Evolutionary conservation across 495 filamentous ascomycete species (phyloP), one percentile per base, ranked within the genome.

Genomic region (Melanomma pulvis-pyrius): DNA sequence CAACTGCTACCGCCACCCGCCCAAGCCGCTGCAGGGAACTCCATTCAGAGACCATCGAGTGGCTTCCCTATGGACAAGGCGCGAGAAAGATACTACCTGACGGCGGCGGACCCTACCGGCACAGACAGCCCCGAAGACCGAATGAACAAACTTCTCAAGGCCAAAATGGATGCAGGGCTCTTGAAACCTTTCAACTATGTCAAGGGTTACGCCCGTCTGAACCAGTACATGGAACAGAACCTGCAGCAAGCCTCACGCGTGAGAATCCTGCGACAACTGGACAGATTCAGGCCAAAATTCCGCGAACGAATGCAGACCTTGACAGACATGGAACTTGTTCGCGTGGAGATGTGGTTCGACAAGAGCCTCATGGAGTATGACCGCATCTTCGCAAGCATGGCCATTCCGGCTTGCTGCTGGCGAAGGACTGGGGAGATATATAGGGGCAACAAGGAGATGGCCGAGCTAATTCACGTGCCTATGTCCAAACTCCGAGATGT

Each of bases 321-420:
- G 69, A 96, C 90, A 15, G 93, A 97, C 78, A 88, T 96, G 72
- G 90, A 98, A 74, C 84, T 99, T 12, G 89, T 97, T 7, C 83
- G 92, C 50, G 93, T 96, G 54, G 94, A 99, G 75, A 96, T 97
- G 90, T 97, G 94, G 93, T 97, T 99, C 71, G 94, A 99, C 74
- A 85, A 87, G 57, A 92, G 87, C 50, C 79, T 99, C 63, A 91
- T 98, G 87, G 94, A 97, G 73, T 97, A 97, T 70, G 94, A 99
- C 74, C 90, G 94, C 41, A 92, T 99, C 11, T 99, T 99, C 78
- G 96, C 94, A 13, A 96, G 92, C 76, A 98, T 99, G 94, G 93
- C 94, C 24, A 93, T 98, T 63, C 94, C 94, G 2, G 94, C 94
- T 34, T 99, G 94, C 77, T 96, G 93, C 74, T 99, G 94, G 94